Evolutionary conservation across 495 filamentous ascomycete genomes (phyloP), one percentile per base, ranked within the genome.

Genomic region (Hamigera avellanea): DNA sequence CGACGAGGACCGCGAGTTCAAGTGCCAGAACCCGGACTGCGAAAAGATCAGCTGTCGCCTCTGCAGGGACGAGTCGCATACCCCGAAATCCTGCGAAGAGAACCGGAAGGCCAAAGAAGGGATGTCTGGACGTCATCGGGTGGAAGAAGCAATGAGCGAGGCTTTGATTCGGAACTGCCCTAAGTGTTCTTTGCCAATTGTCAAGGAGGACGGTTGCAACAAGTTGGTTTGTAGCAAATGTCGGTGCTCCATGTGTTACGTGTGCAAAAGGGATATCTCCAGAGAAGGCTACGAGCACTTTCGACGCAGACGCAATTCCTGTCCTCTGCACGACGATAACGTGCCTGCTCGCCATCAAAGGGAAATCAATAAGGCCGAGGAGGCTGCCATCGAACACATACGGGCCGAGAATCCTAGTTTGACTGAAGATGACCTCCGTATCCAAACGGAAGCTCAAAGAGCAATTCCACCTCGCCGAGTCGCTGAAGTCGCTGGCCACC

Each of bases 101-200:
- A 64, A 59, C 26, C 70, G 66, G 16, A 76, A 72, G 44, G 73
- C 80, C 15, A 70, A 70, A 31, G 70, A 70, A 31, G 69, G 71
- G 6, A 35, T 73, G 3, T 69, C 69, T 15, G 69, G 74, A 25
- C 73, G 81, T 8, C 83, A 80, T 43, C 45, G 50, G 8, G 69
- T 93, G 16, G 86, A 93, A 52, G 85, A 93, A 56, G 86, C 85
- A 2, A 86, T 86, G 79, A 84, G 79, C 1, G 67, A 70, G 25
- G 86, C 85, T 15, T 45, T 93, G 38, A 78, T 93, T 16, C 69
- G 86, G 14, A 54, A 44, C n/a, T 66, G 62, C 35, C 57, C 59
- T 1, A 76, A 65, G 26, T 94, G 86, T 68, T 84, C 83, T 19
- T 19, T 55, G 10, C 49, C 48, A 9, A 57, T 64, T 29, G 62